Base-by-base conservation (phyloP, 176 grass and related monocot genomes). In the Phyllostachys edulis region DNA sequence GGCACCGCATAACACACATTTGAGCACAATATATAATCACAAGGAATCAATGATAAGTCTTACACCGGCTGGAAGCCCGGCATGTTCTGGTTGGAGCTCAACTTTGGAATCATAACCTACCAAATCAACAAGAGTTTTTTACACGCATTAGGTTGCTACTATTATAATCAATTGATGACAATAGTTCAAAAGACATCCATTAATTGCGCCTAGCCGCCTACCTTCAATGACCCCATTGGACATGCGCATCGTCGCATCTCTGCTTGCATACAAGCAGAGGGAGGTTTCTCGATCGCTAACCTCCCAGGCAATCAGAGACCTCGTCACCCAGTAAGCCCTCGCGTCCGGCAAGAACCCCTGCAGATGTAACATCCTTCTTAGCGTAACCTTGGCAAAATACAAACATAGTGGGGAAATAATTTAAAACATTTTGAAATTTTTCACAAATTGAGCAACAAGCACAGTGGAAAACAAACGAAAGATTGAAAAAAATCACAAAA, bases 41-140 rank as follows among this genome's bases (percentile, higher is more conserved):
- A 45, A 52, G 37, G 23, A 46, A 27, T 69, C n/a, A 69, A 18
- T 69, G 9, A 32, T 50, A 69, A 74, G 4, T 34, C 79, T 36
- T 93, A 98, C 95, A 54, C 74, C 80, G 79, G 45, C 63, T 17
- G 95, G 95, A 81, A 95, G 92, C 12, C 89, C 89, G 2, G 47
- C 77, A 6, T 67, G 26, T 50, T 98, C 87, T 36, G 75, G 76
- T 62, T 93, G 81, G 37, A 98, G 95, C 70, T 85, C 78, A 91
- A 98, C 69, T 83, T 88, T 93, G 21, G 67, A 75, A 88, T 94
- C 95, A 88, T 94, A 94, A 73, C 95, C 95, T 94, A 54, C 29
- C 46, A 91, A 75, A 81, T 52, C 52, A 76, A 27, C 29, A 80
- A 21, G 71, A 69, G 63, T 38, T 49, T 49, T 26, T 66, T 12